Evolutionary conservation across 2,329 filamentous ascomycete genomes (phyloP).

Genomic region (Alternaria novae-zelandiae): DNA sequence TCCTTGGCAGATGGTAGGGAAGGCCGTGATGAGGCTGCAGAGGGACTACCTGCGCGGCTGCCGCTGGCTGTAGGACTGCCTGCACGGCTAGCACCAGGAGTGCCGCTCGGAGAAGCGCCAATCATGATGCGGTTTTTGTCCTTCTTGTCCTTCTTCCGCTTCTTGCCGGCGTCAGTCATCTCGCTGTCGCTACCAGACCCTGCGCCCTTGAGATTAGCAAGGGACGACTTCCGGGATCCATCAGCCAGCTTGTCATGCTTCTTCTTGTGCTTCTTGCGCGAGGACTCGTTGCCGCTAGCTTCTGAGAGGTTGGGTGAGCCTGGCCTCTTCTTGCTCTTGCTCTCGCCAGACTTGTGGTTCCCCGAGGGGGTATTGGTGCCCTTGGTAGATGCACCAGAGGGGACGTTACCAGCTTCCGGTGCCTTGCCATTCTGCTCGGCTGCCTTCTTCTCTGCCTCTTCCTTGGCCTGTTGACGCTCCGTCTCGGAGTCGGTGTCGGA

Average conservation of each 20-base stretch:
- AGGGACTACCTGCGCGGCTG: conserved; percentile 40
- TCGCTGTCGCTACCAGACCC: conserved; percentile 76
- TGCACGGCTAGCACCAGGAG: conserved; percentile 65
- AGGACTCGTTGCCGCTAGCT: conserved; percentile 88
- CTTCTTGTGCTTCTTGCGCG: conserved; percentile 65
- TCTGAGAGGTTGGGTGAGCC: conserved; percentile 89
- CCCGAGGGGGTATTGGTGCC: conserved; percentile 72
- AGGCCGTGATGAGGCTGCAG: conserved; percentile 19
- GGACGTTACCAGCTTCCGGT: conserved; percentile 52
- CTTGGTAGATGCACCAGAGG: conserved; percentile 68
- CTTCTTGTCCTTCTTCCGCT: conserved; percentile 63
- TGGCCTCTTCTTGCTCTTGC: conserved; percentile 74
- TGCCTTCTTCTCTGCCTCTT: conserved; percentile 59
- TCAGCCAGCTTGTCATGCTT: conserved; percentile 37
- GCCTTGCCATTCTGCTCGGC: conserved; percentile 55
- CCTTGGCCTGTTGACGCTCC: conserved; percentile 65
- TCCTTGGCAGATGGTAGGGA: conserved; percentile 53
- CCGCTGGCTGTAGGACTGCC: conserved; percentile 50
- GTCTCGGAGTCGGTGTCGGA: conserved; percentile 64
- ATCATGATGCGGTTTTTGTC: conserved; percentile 64
- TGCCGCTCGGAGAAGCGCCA: conserved; percentile 63
- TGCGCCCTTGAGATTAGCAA: conserved; percentile 49
- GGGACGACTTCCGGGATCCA: conserved; percentile 32
- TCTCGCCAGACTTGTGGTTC: conserved; percentile 57
- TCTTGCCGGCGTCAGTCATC: conserved; percentile 70